Evolutionary conservation across 1,284 basidiomycete species (phyloP).

Genomic region (Chondrostereum purpureum): DNA sequence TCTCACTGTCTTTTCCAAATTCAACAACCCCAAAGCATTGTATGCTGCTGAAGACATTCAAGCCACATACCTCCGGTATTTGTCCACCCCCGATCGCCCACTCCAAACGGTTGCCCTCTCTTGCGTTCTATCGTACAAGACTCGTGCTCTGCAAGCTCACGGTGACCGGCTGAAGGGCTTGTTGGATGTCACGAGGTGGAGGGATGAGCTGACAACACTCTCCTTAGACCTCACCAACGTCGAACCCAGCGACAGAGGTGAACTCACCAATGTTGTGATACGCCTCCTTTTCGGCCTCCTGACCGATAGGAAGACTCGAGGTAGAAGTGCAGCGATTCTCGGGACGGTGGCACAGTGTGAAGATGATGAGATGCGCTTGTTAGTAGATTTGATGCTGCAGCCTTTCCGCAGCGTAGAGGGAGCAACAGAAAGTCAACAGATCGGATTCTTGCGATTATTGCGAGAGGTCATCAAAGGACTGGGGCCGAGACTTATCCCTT

Average conservation of each 20-base stretch:
- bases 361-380: slow-evolving; percentile 67
- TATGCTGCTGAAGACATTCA: slow-evolving; percentile 66
- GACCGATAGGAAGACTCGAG: slow-evolving; percentile 74
- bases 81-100: slow-evolving; percentile 80
- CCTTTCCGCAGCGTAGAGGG: slow-evolving; percentile 48
- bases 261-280: slow-evolving; percentile 71
- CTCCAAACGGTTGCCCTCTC: slow-evolving; percentile 76
- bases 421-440: slow-evolving; percentile 64
- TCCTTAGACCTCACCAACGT: slow-evolving; percentile 60
- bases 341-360: slow-evolving; percentile 66
- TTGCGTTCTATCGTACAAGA: slow-evolving; percentile 84
- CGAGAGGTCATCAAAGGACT: slow-evolving; percentile 78
- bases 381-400: slow-evolving; percentile 89
- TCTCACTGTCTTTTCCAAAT: slow-evolving; percentile 85
- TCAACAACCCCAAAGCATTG: slow-evolving; percentile 86
- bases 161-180: slow-evolving; percentile 65
- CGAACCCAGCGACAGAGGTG: slow-evolving; percentile 55
- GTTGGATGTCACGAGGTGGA: slow-evolving; percentile 83
- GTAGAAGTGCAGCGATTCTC: slow-evolving; percentile 74
- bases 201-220: slow-evolving; percentile 73
- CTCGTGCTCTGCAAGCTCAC: slow-evolving; percentile 58
- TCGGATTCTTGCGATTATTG: slow-evolving; percentile 82
- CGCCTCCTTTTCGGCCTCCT: slow-evolving; percentile 87
- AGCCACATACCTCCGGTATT: slow-evolving; percentile 63
- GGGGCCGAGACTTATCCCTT: slow-evolving; percentile 59